Base-by-base conservation (phyloP, 495 filamentous ascomycete species). In the Podospora comata region DNA sequence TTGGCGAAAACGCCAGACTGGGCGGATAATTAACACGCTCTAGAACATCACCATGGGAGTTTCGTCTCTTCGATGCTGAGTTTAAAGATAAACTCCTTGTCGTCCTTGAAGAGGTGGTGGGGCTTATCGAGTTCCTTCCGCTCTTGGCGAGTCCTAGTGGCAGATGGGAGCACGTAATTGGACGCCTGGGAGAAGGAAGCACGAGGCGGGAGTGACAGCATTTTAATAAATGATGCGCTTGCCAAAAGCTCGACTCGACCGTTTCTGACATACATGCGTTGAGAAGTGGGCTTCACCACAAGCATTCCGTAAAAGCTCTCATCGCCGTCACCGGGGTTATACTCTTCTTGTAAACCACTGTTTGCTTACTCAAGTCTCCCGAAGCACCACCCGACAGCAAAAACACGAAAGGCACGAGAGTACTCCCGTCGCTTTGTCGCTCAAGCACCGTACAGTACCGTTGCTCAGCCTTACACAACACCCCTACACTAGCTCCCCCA, bases 391-490 rank as follows among this genome's bases (percentile, higher is more conserved):
- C 23, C 23, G 23, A 16, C 39, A 48, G 39, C 7, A 11, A 48
- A 48, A 13, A 5, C 39, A 48, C 7, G 15, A 11, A 48, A 48
- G 39, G 6, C 39, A 48, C 7, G 15, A 48, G 39, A 13, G 7
- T 13, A 1, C 39, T 16, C 9, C 9, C 15, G 9, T 48, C 9
- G 15, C 2, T 11, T 13, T 48, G 9, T 48, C 9, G 9, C 39
- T 18, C 30, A 30, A 30, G 2, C 59, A 15, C 26, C 27, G 30
- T 18, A 16, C 15, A 30, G 16, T 26, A 15, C 26, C 27, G 23
- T 30, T 48, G 63, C 72, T 74, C 73, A 74, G 73, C 73, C 73
- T 74, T 74, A 74, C 63, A 67, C 65, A 26, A 55, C 68, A 65
- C 63, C 62, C 71, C 61, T 39, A 19, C 62, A 68, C 61, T 39